A percentile compares a stretch with the other conserved stretches of the same genome.
Conservation (phyloP, 108 stramenopile species). For the Pseudonitzschia delicatissima region DNA sequence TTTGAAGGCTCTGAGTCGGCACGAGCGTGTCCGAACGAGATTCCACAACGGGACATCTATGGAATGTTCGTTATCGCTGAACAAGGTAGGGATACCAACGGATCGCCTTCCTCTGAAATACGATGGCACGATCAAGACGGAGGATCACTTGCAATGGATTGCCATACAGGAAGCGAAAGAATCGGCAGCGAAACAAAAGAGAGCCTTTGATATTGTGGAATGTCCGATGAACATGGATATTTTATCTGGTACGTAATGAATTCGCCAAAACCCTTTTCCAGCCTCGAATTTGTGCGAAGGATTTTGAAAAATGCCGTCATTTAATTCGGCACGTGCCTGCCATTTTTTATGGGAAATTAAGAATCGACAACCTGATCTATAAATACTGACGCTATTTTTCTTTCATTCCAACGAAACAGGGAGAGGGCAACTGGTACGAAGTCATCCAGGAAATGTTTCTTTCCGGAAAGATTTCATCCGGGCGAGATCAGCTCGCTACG, state of each 20-base stretch:
- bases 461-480: conserved; percentile 7
- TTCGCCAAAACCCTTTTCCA: too few relatives aligned
- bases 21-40: not conserved
- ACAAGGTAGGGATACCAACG: conserved; percentile 1
- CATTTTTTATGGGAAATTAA: too few relatives aligned
- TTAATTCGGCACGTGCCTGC: too few relatives aligned
- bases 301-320: too few relatives aligned
- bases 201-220: conserved; percentile 5
- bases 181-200: not conserved
- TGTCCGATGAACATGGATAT: conserved; percentile 21
- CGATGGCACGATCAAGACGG: conserved; percentile 10
- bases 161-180: conserved; percentile 13
- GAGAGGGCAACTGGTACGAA: conserved; percentile 9
- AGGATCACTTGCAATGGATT: conserved; percentile 17
- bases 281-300: too few relatives aligned
- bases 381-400: too few relatives aligned
- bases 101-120: conserved; percentile 7
- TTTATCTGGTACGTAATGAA: not conserved
- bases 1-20: not conserved
- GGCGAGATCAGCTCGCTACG: conserved; percentile 2
- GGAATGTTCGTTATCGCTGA: conserved; percentile 2
- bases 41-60: conserved; percentile 12
- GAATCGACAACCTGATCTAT: too few relatives aligned
- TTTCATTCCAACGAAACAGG: not conserved
- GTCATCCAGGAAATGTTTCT: conserved; percentile 9